Evolutionary conservation across 2,329 filamentous ascomycete species (phyloP).

Genomic region (Aspergillus niger): DNA sequence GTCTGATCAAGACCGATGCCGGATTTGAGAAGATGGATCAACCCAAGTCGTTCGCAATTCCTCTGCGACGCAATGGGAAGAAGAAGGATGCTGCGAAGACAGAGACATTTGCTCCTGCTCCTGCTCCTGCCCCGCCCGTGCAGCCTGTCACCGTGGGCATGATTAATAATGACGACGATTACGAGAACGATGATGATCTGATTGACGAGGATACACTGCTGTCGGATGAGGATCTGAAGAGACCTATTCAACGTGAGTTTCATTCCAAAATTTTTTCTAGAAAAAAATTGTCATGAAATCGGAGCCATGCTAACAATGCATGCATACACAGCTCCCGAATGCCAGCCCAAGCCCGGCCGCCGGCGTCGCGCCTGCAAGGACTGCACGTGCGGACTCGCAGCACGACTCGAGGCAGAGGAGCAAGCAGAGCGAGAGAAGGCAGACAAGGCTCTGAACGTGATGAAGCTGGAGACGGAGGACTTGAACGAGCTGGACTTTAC

Average conservation of each 20-base stretch:
- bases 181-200: conserved; percentile 22
- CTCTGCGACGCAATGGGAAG: conserved; percentile 66
- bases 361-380: conserved; percentile 96
- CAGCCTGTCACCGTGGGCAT: conserved; percentile 14
- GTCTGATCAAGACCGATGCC: conserved; percentile 64
- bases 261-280: too few relatives aligned
- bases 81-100: conserved; percentile 48
- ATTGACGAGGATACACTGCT: conserved; percentile 63
- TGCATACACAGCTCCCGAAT: conserved; percentile 68
- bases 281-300: too few relatives aligned
- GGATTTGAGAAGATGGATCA: conserved; percentile 74
- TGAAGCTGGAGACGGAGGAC: conserved; percentile 73
- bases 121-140: conserved; percentile 3
- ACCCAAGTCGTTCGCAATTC: conserved; percentile 56
- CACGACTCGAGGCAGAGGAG: conserved; percentile 85
- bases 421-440: conserved; percentile 64
- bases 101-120: neutral
- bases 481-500: conserved; percentile 92
- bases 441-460: conserved; percentile 56
- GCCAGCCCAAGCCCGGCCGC: conserved; percentile 74
- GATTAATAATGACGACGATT: conserved; percentile 13
- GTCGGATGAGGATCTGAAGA: conserved; percentile 78
- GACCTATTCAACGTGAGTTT: conserved; percentile 76
- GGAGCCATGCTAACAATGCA: conserved; percentile 14
- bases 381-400: conserved; percentile 90